Percentiles rank a stretch among this genome's conserved stretches.
Evolutionary conservation across 2,329 filamentous ascomycete genomes (phyloP).

Genomic region (Neonectria ditissima): DNA sequence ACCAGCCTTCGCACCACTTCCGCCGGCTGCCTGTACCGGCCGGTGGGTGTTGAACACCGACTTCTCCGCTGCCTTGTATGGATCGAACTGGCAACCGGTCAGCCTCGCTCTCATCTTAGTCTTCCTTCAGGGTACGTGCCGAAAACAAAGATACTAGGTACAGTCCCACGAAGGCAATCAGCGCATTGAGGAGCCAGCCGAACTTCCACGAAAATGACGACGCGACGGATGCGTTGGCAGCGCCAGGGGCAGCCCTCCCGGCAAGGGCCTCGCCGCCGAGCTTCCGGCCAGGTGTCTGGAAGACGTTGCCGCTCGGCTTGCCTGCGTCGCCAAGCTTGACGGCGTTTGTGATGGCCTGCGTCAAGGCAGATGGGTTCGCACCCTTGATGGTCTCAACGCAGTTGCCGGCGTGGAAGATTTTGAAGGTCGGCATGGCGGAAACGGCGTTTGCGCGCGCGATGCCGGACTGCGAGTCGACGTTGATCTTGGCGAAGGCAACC

Average conservation of each 20-base stretch:
- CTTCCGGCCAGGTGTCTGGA: conserved; percentile 67
- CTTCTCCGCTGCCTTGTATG: conserved; percentile 70
- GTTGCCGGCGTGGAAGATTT: conserved; percentile 83
- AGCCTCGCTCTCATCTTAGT: conserved; percentile 32
- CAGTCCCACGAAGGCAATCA: conserved; percentile 69
- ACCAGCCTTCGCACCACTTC: conserved; percentile 35
- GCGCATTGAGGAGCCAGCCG: conserved; percentile 59
- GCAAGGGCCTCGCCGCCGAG: conserved; percentile 59
- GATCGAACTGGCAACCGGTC: conserved; percentile 63
- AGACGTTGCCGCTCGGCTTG: conserved; percentile 59
- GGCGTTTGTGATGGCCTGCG: conserved; percentile 79
- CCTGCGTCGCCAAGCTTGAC: conserved; percentile 63
- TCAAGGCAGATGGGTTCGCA: conserved; percentile 81
- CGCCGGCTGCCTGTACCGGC: conserved; percentile 43
- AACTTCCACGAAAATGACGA: conserved; percentile 47
- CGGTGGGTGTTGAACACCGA: conserved; percentile 69
- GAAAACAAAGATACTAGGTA: conserved; percentile 73
- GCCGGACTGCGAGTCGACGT: conserved; percentile 85
- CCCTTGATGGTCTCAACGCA: conserved; percentile 83
- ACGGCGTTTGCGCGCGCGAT: conserved; percentile 84
- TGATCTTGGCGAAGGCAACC: conserved; percentile 91
- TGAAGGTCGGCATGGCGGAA: conserved; percentile 92
- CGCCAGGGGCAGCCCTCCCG: conserved; percentile 22
- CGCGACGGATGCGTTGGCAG: conserved; percentile 37
- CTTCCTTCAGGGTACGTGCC: conserved; percentile 54